phyloP scores from a whole-genome alignment of 495 filamentous ascomycete genomes.

The Rhizodiscina lignyota region DNA sequence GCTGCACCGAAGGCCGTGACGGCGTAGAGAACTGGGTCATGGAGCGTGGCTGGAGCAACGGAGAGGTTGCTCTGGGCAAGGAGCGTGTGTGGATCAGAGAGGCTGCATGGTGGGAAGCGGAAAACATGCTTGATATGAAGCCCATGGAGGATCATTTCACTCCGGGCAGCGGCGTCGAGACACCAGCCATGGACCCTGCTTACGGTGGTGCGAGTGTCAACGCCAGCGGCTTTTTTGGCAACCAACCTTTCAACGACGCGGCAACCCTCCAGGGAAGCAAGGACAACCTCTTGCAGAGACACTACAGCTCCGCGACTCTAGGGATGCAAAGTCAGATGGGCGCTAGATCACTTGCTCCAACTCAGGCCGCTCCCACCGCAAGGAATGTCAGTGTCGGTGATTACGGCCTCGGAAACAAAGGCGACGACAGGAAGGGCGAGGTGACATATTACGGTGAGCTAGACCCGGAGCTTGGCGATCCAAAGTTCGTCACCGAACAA shows the following conservation, averaged over 20 bases:
- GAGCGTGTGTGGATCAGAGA: conserved; percentile 95
- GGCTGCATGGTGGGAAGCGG: conserved; percentile 91
- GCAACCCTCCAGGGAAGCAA: conserved; percentile 46
- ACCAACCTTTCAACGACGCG: conserved; percentile 31
- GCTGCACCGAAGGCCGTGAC: conserved; percentile 78
- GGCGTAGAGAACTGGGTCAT: conserved; percentile 92
- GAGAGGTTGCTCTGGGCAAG: conserved; percentile 77
- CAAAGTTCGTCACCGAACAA: conserved; percentile 60
- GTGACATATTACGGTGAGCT: conserved; percentile 49
- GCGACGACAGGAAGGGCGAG: conserved; percentile 59
- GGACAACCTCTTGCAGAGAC: conserved; percentile 51
- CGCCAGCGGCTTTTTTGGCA: conserved; percentile 48
- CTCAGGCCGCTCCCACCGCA: conserved; percentile 36
- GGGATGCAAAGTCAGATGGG: conserved; percentile 37
- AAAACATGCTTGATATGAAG: conserved; percentile 89
- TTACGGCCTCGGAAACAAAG: conserved; percentile 73
- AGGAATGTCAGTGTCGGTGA: conserved; percentile 41
- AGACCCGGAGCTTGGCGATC: conserved; percentile 61
- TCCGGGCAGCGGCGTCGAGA: conserved; percentile 28
- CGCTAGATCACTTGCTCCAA: conserved; percentile 57
- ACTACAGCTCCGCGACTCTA: conserved; percentile 38
- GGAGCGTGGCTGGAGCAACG: conserved; percentile 95
- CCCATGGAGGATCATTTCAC: conserved; percentile 30
- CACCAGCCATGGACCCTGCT: conserved; percentile 37
- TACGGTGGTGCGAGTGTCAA: conserved; percentile 37